A percentile compares a stretch with the other conserved stretches of the same genome.
phyloP scores from a whole-genome alignment of 2,329 filamentous ascomycete genomes.

The Colletotrichum brevisporum region DNA sequence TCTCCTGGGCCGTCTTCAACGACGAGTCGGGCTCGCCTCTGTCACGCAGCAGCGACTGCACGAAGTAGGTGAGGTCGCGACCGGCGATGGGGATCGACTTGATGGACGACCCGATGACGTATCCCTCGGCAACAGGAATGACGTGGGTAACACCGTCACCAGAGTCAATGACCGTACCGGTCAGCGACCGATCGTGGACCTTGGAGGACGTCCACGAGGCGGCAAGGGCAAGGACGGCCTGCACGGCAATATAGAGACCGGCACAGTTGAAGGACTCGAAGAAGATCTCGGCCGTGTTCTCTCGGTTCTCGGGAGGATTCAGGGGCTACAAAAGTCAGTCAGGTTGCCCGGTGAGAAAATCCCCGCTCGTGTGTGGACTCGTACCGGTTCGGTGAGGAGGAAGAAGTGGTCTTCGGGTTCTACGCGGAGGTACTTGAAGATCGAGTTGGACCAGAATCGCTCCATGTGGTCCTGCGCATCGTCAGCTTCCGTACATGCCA shows the following conservation, averaged over 20 bases:
- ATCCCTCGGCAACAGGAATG: conserved; percentile 97
- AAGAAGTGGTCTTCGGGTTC: conserved; percentile 99
- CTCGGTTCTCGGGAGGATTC: conserved; percentile 98
- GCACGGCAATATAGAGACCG: conserved; percentile 97
- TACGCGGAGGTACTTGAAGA: conserved; percentile 99
- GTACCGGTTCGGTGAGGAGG: conserved; percentile 94
- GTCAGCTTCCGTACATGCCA: conserved; percentile 45
- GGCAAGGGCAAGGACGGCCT: conserved; percentile 95
- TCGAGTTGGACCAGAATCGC: conserved; percentile 99
- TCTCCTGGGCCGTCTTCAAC: conserved; percentile 96
- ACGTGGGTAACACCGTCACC: conserved; percentile 99
- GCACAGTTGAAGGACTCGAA: conserved; percentile 99
- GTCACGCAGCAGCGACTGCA: conserved; percentile 95
- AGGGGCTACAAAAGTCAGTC: conserved; percentile 74
- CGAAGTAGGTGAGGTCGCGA: conserved; percentile 98
- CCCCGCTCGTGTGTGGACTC: conserved; percentile 47
- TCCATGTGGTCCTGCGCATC: conserved; percentile 91
- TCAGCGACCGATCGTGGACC: conserved; percentile 94
- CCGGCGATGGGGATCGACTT: conserved; percentile 99
- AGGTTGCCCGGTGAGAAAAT: not conserved
- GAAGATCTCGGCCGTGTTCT: conserved; percentile 99
- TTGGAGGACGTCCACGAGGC: conserved; percentile 99
- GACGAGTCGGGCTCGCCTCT: conserved; percentile 97
- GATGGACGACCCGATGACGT: conserved; percentile 98
- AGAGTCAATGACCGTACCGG: conserved; percentile 97